Conservation (phyloP, 2,329 filamentous ascomycete genomes). For the Bisporella sp. region DNA sequence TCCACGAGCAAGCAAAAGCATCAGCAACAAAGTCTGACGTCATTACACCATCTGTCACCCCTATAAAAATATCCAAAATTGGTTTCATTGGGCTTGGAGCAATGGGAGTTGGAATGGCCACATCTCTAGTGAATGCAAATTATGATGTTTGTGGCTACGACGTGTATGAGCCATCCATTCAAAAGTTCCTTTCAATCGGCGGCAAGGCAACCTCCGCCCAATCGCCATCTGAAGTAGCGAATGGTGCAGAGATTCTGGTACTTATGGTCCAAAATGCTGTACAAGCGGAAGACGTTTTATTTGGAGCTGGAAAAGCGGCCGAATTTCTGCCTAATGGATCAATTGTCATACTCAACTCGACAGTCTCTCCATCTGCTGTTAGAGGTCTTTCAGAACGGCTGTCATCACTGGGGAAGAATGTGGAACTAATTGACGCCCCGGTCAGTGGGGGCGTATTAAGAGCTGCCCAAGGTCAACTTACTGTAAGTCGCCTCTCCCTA, state of each 20-base stretch:
- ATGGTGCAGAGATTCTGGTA: slow-evolving; percentile 51
- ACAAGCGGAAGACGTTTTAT: slow-evolving; percentile 59
- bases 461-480: slow-evolving; percentile 63
- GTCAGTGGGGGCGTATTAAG: slow-evolving; percentile 63
- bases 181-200: slow-evolving; percentile 55
- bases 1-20: too few species aligned
- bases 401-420: slow-evolving; percentile 49
- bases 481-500: slow-evolving; percentile 14
- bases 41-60: too few species aligned
- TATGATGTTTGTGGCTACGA: slow-evolving; percentile 65
- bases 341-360: slow-evolving; percentile 61
- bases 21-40: too few species aligned
- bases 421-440: slow-evolving; percentile 61
- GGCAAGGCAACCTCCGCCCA: slow-evolving; percentile 43
- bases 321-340: slow-evolving; percentile 43
- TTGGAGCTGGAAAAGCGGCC: slow-evolving; percentile 48
- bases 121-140: slow-evolving; percentile 59
- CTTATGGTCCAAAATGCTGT: slow-evolving; percentile 69
- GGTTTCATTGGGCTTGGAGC: slow-evolving; percentile 54
- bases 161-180: slow-evolving; percentile 57
- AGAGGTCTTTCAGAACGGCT: slow-evolving; percentile 37
- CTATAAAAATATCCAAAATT: slow-evolving; percentile 9
- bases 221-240: slow-evolving; percentile 54
- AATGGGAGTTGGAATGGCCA: slow-evolving; percentile 78
- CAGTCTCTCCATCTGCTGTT: slow-evolving; percentile 60